phyloP scores from a whole-genome alignment of 805 yeast genomes.

The Osmozyma mogii region DNA sequence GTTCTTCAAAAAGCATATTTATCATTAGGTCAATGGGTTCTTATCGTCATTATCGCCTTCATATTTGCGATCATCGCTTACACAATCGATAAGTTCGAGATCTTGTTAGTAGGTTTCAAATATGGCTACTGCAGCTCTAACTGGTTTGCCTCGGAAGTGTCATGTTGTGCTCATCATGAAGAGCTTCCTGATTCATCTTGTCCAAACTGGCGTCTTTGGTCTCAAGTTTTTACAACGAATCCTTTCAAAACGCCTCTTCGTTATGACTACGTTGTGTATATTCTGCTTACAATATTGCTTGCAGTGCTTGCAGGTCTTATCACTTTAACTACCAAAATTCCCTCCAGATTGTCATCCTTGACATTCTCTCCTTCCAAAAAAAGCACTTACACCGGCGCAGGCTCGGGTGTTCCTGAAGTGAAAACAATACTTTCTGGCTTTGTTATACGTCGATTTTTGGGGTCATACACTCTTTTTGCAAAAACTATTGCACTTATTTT shows the following conservation, averaged over 20 bases:
- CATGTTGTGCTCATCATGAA: constrained; percentile 27
- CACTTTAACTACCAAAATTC: constrained; percentile 40
- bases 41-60: constrained; percentile 39
- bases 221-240: constrained; percentile 16
- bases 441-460: constrained; percentile 45
- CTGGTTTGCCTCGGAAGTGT: constrained; percentile 35
- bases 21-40: constrained; percentile 40
- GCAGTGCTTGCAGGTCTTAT: constrained; percentile 38
- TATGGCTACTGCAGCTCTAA: constrained; percentile 42
- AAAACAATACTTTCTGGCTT: constrained; percentile 54
- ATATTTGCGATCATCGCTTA: constrained; percentile 43
- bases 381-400: constrained; percentile 43
- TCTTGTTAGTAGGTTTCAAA: constrained; percentile 41
- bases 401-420: constrained; percentile 58
- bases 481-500: constrained; percentile 42
- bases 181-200: constrained; percentile 13
- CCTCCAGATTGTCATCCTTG: constrained; percentile 15
- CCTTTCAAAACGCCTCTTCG: constrained; percentile 5
- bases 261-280: constrained; percentile 30
- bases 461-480: constrained; percentile 41
- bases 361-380: constrained; percentile 12
- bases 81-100: constrained; percentile 40
- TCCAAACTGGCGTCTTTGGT: constrained; percentile 40
- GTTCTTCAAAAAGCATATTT: constrained; percentile 22
- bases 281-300: constrained; percentile 28